Conservation (phyloP, 2,329 filamentous ascomycete species). For the Colletotrichum coccodes region DNA sequence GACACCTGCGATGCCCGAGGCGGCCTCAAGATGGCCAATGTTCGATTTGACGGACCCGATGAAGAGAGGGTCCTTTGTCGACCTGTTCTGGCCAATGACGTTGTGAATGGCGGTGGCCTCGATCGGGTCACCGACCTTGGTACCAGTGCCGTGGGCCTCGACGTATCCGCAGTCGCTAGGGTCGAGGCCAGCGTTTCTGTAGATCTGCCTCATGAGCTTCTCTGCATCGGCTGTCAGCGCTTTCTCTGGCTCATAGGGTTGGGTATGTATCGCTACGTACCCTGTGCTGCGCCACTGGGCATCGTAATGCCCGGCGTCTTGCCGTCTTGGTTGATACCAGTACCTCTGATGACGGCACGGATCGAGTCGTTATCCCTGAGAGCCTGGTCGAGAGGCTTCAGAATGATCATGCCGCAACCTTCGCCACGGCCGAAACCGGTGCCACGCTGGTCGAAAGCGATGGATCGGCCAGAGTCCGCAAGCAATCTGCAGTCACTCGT, state of each 20-base stretch:
- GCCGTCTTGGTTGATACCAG: constrained; percentile 66
- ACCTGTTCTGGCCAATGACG: constrained; percentile 48
- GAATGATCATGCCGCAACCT: constrained; percentile 62
- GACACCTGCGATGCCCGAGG: constrained; percentile 60
- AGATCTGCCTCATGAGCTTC: constrained; percentile 52
- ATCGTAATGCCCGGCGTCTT: constrained; percentile 65
- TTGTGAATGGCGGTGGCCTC: constrained; percentile 60
- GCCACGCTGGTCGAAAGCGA: constrained; percentile 43
- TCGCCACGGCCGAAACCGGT: constrained; percentile 70
- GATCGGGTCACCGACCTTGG: constrained; percentile 64
- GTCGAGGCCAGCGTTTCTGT: constrained; percentile 42
- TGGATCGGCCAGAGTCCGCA: constrained; percentile 61
- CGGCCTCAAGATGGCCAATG: constrained; percentile 62
- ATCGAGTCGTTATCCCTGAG: constrained; percentile 65
- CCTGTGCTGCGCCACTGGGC: constrained; percentile 62
- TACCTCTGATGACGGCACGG: constrained; percentile 60
- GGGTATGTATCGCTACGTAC: not conserved
- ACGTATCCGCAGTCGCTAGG: constrained; percentile 43
- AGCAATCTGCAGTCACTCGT: constrained; percentile 50
- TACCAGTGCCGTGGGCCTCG: constrained; percentile 68
- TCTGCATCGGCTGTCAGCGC: constrained; percentile 40
- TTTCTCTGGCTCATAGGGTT: not conserved
- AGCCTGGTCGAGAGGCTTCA: constrained; percentile 67
- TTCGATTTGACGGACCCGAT: constrained; percentile 62
- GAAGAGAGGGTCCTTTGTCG: constrained; percentile 46